Base-by-base conservation (phyloP, 2,329 filamentous ascomycete genomes). In the Pseudodiploospora longispora region DNA sequence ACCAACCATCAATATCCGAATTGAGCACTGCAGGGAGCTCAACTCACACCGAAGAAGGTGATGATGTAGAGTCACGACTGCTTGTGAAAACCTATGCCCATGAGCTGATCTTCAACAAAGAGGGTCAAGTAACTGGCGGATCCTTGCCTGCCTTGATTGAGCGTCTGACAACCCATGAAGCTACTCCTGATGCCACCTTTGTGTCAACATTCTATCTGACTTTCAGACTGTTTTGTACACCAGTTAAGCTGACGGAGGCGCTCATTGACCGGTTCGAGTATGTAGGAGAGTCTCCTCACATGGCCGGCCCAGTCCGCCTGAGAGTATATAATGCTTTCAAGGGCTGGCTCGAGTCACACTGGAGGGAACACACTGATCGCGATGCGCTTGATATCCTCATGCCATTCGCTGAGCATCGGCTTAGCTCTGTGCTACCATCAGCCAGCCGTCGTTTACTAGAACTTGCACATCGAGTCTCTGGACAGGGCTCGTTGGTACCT, bases 271-370 rank as follows among this genome's bases (percentile, higher is more conserved):
- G 94, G 30, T 98, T 95, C 62, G 87, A 96, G 47, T 95, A 96
- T 55, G 85, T 95, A 33, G 85, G 80, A 9, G 85, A 93, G 47
- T 85, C 83, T 39, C 78, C 82, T 27, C 76, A 82, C 47, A 66
- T 90, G 50, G 82, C 89, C 27, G 78, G 75, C 3, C 87, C 91
- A 0, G 91, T 97, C 27, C 82, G 90, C 41, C 71, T 98, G 39
- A 81, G 93, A 41, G 88, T 97, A 1, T 97, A 94, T 70, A 97
- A 98, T 60, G 83, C 89, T 45, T 88, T 98, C 74, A 98, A 98
- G 65, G 86, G 87, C 36, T 98, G 93, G 93, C 71, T 98, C 19
- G 93, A 97, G 67, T 93, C 86, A 6, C 89, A 98, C 64, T 98
- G 93, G 91, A 81, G 85, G 39, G 80, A 87, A 50, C 80, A 88